These are phyloP conservation scores for Paramecium bursaria DNA, from an alignment of 73 alveolate species.

Conservation along the genomic window DNA sequence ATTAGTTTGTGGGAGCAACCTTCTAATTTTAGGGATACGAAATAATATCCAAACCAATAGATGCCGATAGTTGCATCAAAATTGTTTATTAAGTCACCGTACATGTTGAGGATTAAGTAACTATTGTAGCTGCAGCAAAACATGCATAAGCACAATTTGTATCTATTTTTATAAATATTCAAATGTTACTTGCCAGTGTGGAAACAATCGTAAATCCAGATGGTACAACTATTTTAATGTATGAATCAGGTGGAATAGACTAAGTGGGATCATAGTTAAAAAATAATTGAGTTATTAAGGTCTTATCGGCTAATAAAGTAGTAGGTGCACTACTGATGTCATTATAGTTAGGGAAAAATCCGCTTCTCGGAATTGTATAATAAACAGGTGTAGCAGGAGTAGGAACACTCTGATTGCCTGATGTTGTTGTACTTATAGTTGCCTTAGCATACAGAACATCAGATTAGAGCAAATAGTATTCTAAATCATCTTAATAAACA, in stretches of 20 bases:
- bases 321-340: background rate
- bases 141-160: background rate
- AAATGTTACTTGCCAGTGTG: background rate
- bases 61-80: background rate
- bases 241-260: conserved; percentile 7
- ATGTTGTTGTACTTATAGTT: background rate
- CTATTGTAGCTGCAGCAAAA: background rate
- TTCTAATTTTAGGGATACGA: background rate
- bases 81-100: background rate
- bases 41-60: conserved; percentile 14
- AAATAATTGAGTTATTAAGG: background rate
- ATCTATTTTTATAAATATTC: background rate
- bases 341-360: conserved; percentile 25
- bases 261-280: conserved; percentile 32
- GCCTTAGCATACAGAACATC: conserved; percentile 63
- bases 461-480: conserved; percentile 17
- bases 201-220: background rate
- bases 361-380: background rate
- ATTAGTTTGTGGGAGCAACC: background rate
- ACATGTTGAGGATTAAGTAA: conserved; percentile 9
- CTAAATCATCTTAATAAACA: conserved; percentile 42
- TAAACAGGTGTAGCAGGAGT: background rate
- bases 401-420: conserved; percentile 54
- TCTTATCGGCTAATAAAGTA: background rate
- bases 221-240: conserved; percentile 1